Percentiles rank a stretch among this genome's conserved stretches.
phyloP scores from a whole-genome alignment of 2,329 filamentous ascomycete species.

The Claviceps africana region DNA sequence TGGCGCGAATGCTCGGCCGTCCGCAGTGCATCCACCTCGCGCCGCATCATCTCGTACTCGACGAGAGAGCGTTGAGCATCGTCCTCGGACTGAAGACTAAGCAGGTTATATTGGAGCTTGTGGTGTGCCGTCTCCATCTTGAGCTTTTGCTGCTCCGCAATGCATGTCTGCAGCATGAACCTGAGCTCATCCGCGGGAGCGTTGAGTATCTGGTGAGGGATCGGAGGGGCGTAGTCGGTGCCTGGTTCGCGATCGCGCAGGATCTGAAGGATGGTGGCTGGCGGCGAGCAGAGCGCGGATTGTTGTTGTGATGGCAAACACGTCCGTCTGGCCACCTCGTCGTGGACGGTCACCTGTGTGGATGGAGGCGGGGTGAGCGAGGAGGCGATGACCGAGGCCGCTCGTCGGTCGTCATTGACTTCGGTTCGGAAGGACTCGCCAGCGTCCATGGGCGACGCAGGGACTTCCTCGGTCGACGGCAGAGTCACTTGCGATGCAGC shows the following conservation, averaged over 20 bases:
- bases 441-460: conserved; percentile 37
- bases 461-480: conserved; percentile 43
- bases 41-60: conserved; percentile 80
- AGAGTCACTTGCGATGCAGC: conserved; percentile 37
- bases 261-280: conserved; percentile 30
- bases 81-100: conserved; percentile 72
- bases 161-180: conserved; percentile 37
- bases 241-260: conserved; percentile 16
- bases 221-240: conserved; percentile 33
- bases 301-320: conserved; percentile 29
- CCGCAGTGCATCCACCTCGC: conserved; percentile 75
- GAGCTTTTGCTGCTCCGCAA: conserved; percentile 43
- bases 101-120: conserved; percentile 76
- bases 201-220: conserved; percentile 34
- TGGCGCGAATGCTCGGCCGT: conserved; percentile 56
- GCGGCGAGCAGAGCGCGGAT: conserved; percentile 38
- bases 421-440: conserved; percentile 36
- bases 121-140: conserved; percentile 82
- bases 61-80: conserved; percentile 77
- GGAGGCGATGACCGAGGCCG: conserved; percentile 36
- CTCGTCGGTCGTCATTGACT: conserved; percentile 30
- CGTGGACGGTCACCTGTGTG: conserved; percentile 30
- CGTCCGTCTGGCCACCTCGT: conserved; percentile 13
- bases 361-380: conserved; percentile 45
- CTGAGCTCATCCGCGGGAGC: conserved; percentile 43